These are phyloP conservation scores for Cokeromyces recurvatus DNA, from an alignment of 371 early-diverging fungal genomes.

Conservation along the genomic window DNA sequence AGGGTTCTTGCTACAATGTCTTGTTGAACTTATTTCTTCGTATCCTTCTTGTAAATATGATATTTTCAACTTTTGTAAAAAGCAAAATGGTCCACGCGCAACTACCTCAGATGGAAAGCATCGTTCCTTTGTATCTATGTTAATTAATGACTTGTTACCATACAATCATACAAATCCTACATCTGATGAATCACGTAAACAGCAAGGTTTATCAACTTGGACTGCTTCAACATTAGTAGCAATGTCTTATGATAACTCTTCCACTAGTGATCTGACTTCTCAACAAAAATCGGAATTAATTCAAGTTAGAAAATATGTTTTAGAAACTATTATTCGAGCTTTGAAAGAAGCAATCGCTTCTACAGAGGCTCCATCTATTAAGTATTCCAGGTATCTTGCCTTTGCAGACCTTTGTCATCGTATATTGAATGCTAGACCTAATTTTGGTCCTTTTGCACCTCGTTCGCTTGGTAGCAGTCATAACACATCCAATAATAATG, in stretches of 20 bases:
- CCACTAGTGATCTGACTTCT: slow-evolving; percentile 43
- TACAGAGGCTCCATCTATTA: slow-evolving; percentile 47
- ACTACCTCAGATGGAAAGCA: slow-evolving; percentile 36
- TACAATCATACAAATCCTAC: slow-evolving; percentile 48
- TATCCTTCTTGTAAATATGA: slow-evolving; percentile 82
- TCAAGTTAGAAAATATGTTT: slow-evolving; percentile 61
- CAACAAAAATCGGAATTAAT: slow-evolving; percentile 52
- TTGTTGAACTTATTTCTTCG: slow-evolving; percentile 81
- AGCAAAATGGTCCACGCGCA: slow-evolving; percentile 25
- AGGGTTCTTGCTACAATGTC: slow-evolving; percentile 80
- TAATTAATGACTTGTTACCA: slow-evolving; percentile 62
- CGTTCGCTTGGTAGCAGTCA: slow-evolving; percentile 1
- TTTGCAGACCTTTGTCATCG: slow-evolving; percentile 71
- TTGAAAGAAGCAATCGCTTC: slow-evolving; percentile 59
- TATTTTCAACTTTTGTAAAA: slow-evolving; percentile 59
- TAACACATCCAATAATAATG: background rate
- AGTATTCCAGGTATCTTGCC: slow-evolving; percentile 67
- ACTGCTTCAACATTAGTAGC: slow-evolving; percentile 58
- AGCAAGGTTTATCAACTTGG: slow-evolving; percentile 65
- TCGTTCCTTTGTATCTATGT: slow-evolving; percentile 42
- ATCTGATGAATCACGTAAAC: slow-evolving; percentile 51
- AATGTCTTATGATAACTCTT: slow-evolving; percentile 43
- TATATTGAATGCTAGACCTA: slow-evolving; percentile 56
- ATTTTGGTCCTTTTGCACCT: slow-evolving; percentile 18
- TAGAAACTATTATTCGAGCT: slow-evolving; percentile 58